Percentiles rank a stretch among this genome's conserved stretches.
Evolutionary conservation across 2,329 filamentous ascomycete genomes (phyloP).

Genomic region (Beauveria rudraprayagi): DNA sequence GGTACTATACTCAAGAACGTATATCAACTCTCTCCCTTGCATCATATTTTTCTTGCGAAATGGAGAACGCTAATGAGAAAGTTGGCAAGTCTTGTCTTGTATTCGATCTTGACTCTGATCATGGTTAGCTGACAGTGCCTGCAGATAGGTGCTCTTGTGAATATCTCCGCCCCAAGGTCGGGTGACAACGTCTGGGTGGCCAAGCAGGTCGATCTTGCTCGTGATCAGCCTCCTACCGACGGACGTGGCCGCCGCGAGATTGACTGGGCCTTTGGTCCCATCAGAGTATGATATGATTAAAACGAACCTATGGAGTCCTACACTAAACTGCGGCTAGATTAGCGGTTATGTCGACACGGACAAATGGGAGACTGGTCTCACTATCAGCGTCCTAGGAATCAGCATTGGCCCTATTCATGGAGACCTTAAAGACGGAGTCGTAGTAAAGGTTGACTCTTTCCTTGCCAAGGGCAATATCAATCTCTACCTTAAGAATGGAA

Average conservation of each 20-base stretch:
- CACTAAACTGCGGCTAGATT: not conserved
- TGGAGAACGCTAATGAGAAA: not conserved
- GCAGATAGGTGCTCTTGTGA: not conserved
- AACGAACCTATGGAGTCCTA: not conserved
- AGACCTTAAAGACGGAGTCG: not conserved
- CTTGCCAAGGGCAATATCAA: not conserved
- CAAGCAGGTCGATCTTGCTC: not conserved
- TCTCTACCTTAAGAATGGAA: not conserved
- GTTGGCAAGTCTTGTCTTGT: not conserved
- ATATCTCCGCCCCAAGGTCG: not conserved
- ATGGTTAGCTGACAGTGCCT: not conserved
- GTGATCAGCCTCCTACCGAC: not conserved
- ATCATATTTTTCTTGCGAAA: no score
- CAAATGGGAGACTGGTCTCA: not conserved
- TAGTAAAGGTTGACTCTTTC: not conserved
- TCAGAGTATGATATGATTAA: not conserved
- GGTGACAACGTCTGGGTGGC: not conserved
- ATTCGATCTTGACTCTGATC: not conserved
- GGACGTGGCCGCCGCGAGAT: not conserved
- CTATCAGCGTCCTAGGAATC: not conserved
- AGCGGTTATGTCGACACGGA: not conserved
- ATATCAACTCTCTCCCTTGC: no score
- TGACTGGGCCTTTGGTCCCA: not conserved
- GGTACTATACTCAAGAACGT: no score
- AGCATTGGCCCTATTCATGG: not conserved